Evolutionary conservation across 805 yeast genomes (phyloP).

Genomic region (Middelhovenomyces tepae): DNA sequence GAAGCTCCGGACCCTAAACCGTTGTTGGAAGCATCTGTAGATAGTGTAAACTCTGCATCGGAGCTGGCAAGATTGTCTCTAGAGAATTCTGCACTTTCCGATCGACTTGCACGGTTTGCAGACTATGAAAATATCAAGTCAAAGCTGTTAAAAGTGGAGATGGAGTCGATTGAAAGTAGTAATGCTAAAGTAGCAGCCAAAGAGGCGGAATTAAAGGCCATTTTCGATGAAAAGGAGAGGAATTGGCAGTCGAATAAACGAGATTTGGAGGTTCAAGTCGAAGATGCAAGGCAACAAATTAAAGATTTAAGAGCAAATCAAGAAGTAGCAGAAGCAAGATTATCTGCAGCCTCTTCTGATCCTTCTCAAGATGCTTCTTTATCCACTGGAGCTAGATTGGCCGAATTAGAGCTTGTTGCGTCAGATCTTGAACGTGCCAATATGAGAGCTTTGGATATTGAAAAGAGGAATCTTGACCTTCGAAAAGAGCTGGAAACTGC

Average conservation of each 20-base stretch:
- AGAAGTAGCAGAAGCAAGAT: conserved; percentile 55
- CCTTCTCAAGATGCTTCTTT: conserved; percentile 4
- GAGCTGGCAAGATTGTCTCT: conserved; percentile 44
- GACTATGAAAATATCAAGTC: conserved; percentile 73
- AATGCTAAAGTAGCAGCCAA: conserved; percentile 53
- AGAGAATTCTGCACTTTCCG: conserved; percentile 38
- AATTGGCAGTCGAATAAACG: conserved; percentile 57
- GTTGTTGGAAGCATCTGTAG: conserved; percentile 59
- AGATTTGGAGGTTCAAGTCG: conserved; percentile 42
- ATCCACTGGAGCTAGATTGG: conserved; percentile 15
- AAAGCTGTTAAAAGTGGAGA: conserved; percentile 52
- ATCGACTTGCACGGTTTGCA: conserved; percentile 52
- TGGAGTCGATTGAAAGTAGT: conserved; percentile 46
- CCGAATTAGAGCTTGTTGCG: conserved; percentile 53
- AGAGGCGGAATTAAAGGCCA: conserved; percentile 60
- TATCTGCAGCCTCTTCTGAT: conserved; percentile 19
- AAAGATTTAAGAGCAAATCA: conserved; percentile 57
- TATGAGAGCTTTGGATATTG: conserved; percentile 58
- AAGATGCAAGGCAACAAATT: conserved; percentile 44
- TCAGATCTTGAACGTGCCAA: conserved; percentile 70
- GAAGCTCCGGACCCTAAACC: conserved; percentile 95
- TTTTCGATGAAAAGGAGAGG: conserved; percentile 63
- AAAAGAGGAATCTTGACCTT: conserved; percentile 67
- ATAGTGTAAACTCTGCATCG: conserved; percentile 46
- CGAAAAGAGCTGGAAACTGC: conserved; percentile 52